Base-by-base conservation (phyloP, 2,329 filamentous ascomycete genomes). In the Neofusicoccum cordaticola region DNA sequence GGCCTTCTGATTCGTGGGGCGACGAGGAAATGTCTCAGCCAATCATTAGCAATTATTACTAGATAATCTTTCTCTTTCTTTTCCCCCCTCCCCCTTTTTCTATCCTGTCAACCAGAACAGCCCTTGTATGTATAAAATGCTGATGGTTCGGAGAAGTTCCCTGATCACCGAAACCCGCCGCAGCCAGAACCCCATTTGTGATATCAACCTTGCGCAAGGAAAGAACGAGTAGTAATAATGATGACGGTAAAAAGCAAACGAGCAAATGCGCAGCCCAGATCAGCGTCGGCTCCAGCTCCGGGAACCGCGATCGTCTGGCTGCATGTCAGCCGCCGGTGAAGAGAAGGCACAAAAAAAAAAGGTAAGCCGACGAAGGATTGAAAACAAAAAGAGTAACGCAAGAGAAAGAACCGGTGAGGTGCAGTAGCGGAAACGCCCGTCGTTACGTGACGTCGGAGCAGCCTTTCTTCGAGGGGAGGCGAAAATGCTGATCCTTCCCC, bases 41-140 rank as follows among this genome's bases (percentile, higher is more conserved):
- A 60, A 60, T 60, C 56, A 60, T 60, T 60, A 60, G 31, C 56
- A 35, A 60, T 60, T 60, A 60, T 37, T 47, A 60, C 56, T 47
- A 60, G 9, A 34, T 45, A 19, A 15, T 17, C 31, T 58, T 19
- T 45, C 52, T 47, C 37, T 60, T 51, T 15, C 15, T n/a, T 37
- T 37, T 3, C 27, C 27, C 27, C 11, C 15, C 42, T 11, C 31
- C 5, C 8, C 19, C 19, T 7, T 45, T 17, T 19, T 47, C 56
- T 47, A 47, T 60, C 56, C 56, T 22, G 37, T 42, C 39, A 35
- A 41, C 8, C 39, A 58, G n/a, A 56, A 41, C 41, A 9, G 27
- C 37, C 37, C 19, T n/a, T 42, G 35, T 34, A 44, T 19, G 53
- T 58, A 58, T 41, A n/a, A 17, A 12, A 12, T 41, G 37, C 11